These are phyloP conservation scores for Serendipita sp. DNA, from an alignment of 768 basidiomycete genomes.

Conservation along the genomic window DNA sequence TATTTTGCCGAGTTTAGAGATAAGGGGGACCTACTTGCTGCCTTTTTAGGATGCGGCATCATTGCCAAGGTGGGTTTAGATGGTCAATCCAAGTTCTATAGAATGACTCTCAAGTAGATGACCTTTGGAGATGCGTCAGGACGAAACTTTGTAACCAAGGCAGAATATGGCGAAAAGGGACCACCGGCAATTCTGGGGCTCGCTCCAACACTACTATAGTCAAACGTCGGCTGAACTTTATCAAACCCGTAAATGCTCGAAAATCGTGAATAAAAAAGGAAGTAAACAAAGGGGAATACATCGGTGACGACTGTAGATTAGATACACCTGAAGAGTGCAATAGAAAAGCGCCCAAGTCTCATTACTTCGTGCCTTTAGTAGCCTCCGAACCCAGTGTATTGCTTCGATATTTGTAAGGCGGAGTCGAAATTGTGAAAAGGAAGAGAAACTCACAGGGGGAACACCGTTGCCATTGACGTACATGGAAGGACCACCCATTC, in stretches of 20 bases:
- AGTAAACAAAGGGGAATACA: slow-evolving; percentile 4
- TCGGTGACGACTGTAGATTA: slow-evolving; percentile 3
- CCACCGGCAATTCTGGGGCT: slow-evolving; percentile 63
- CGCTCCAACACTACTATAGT: slow-evolving; percentile 53
- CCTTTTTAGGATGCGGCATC: slow-evolving; percentile 69
- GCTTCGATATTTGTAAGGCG: slow-evolving; percentile 19
- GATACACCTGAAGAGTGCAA: slow-evolving; percentile 2
- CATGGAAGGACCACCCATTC: slow-evolving; percentile 40
- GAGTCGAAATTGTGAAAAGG: slow-evolving; percentile 1
- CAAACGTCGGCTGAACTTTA: not conserved
- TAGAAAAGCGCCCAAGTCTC: not conserved
- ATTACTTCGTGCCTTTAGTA: slow-evolving; percentile 16
- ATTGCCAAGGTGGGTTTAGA: slow-evolving; percentile 52
- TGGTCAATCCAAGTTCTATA: not conserved
- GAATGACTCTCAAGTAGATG: slow-evolving; percentile 29
- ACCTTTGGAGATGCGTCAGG: slow-evolving; percentile 53
- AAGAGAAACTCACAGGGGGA: slow-evolving; percentile 34
- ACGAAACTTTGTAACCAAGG: slow-evolving; percentile 62
- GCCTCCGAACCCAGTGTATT: slow-evolving; percentile 49
- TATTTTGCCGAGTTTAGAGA: slow-evolving; percentile 86
- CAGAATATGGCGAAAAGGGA: slow-evolving; percentile 56
- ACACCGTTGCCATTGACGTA: slow-evolving; percentile 40
- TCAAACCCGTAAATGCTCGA: not conserved
- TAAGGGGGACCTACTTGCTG: slow-evolving; percentile 63
- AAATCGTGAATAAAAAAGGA: not conserved